Evolutionary conservation across 1,284 basidiomycete genomes (phyloP).

Genomic region (Trichosporon faecale): DNA sequence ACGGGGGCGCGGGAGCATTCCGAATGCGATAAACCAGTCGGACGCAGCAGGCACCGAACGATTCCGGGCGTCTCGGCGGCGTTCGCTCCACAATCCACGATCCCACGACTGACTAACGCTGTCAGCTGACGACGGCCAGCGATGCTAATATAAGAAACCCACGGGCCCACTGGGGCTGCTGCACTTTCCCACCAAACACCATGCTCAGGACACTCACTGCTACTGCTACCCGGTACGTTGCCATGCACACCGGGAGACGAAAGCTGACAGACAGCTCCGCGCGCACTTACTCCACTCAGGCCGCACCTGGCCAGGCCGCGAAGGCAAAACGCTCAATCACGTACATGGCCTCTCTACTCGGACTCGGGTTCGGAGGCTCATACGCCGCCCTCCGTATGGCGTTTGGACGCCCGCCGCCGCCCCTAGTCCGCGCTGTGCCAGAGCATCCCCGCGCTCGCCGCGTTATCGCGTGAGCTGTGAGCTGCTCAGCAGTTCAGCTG

Average conservation of each 20-base stretch:
- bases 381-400: constrained; percentile 8
- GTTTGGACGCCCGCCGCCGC: neutral
- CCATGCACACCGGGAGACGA: neutral
- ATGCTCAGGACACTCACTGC: neutral
- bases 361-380: neutral
- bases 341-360: neutral
- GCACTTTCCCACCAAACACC: neutral
- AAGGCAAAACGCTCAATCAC: neutral
- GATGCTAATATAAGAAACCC: neutral
- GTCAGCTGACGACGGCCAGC: neutral
- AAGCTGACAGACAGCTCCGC: neutral
- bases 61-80: neutral
- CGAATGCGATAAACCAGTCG: neutral
- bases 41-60: neutral
- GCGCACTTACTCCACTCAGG: neutral
- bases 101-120: no score
- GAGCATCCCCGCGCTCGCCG: constrained; percentile 3
- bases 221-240: neutral
- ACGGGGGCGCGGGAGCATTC: neutral
- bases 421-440: neutral
- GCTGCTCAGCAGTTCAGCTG: neutral
- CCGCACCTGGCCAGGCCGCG: neutral
- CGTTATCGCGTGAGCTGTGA: neutral
- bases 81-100: neutral
- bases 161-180: neutral